A percentile compares a stretch with the other conserved stretches of the same genome.
These are phyloP conservation scores for Melastoma candidum DNA, from an alignment of 441 rosid genomes.

Conservation along the genomic window DNA sequence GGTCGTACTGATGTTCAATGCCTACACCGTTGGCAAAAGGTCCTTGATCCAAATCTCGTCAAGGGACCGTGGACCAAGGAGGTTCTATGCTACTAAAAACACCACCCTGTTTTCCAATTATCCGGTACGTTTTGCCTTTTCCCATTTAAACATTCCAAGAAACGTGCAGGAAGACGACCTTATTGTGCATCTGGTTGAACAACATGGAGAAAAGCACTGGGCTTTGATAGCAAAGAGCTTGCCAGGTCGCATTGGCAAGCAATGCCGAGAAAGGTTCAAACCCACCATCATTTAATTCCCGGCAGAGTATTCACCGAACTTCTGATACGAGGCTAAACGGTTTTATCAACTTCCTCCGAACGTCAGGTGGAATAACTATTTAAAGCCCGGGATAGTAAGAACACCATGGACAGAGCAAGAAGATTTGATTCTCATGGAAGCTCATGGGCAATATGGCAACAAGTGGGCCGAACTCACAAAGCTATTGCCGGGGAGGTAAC, in stretches of 20 bases:
- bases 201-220: conserved; percentile 32
- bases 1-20: conserved; percentile 25
- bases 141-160: not conserved
- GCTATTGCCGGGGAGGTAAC: too few relatives aligned
- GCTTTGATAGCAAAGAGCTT: conserved; percentile 31
- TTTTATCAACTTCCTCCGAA: too few relatives aligned
- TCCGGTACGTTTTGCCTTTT: not conserved
- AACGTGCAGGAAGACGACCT: conserved; percentile 25
- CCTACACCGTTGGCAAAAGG: conserved; percentile 37
- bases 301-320: too few relatives aligned
- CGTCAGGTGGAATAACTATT: too few relatives aligned
- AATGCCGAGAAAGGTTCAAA: conserved; percentile 44
- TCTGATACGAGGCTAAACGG: too few relatives aligned
- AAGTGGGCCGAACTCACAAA: conserved; percentile 1
- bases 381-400: not conserved
- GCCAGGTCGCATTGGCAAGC: conserved; percentile 41
- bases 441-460: conserved; percentile 1
- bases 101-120: not conserved
- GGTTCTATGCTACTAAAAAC: conserved; percentile 9
- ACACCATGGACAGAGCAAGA: not conserved
- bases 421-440: not conserved
- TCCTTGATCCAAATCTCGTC: conserved; percentile 31
- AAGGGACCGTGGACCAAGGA: conserved; percentile 43
- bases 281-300: too few relatives aligned
- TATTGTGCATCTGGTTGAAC: conserved; percentile 18